A percentile compares a stretch with the other conserved stretches of the same genome.
Evolutionary conservation across 192 early-diverging fungal species (phyloP).

Genomic region (Umbelopsis vinacea): DNA sequence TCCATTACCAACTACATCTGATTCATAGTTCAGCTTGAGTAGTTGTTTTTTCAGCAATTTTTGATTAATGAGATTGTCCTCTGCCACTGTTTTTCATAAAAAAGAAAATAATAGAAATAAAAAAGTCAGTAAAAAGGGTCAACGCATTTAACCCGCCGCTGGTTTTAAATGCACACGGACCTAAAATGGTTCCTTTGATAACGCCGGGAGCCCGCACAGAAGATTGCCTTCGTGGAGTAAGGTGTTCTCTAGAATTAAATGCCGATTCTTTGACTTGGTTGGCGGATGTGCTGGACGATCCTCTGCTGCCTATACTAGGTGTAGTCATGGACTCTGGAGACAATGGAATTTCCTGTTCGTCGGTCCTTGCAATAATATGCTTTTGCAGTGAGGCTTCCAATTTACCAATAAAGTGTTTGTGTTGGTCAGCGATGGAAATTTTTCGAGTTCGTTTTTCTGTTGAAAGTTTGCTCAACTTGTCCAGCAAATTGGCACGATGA

Average conservation of each 20-base stretch:
- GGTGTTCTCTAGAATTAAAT: not conserved
- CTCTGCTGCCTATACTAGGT: not conserved
- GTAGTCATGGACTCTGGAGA: not conserved
- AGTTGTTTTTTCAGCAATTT: constrained; percentile 20
- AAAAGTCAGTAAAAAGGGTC: not conserved
- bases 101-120: no score
- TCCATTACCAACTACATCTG: constrained; percentile 12
- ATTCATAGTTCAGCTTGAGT: constrained; percentile 9
- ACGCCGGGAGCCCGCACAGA: not conserved
- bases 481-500: constrained; percentile 2
- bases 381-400: not conserved
- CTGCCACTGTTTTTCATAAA: not conserved
- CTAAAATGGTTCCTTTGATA: constrained; percentile 1
- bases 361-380: not conserved
- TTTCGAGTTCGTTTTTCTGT: not conserved
- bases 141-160: no score
- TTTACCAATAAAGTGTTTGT: not conserved
- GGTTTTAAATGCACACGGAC: not conserved
- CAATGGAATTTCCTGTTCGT: not conserved
- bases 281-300: not conserved
- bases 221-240: not conserved
- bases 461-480: constrained; percentile 7
- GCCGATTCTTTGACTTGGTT: not conserved
- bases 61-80: constrained; percentile 26
- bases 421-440: not conserved